Evolutionary conservation across 1,139 yeast species (phyloP), one percentile per base, ranked within the genome.

Genomic region (Kodamaea arcana): DNA sequence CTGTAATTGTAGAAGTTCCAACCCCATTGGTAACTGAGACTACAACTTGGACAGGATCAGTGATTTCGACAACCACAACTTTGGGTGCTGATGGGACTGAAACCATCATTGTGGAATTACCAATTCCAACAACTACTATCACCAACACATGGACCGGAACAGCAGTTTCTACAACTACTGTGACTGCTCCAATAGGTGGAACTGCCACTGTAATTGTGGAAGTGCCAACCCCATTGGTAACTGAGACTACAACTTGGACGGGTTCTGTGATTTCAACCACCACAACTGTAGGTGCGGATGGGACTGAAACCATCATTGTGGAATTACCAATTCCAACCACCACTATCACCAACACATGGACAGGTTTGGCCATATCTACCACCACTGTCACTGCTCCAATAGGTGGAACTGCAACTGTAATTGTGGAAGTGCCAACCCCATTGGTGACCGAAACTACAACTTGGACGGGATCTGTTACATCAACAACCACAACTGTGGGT

Each of bases 131-230:
- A 3, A 28, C 41, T 21, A 35, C 41, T n/a, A 43, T 42, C 10
- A 34, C 45, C 4, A 15, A 29, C 3, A 39, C 44, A 4, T 41
- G 41, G 39, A 37, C 39, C 15, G 31, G 24, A 5, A n/a, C 31
- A 10, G n/a, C 5, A 10, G 27, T 30, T 6, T 10, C 16, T 2
- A 34, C 35, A 17, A 14, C 32, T 14, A 32, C 36, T 11, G 18
- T 24, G 8, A 30, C 36, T 3, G 41, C 38, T 15, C 27, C 31
- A 21, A 29, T 30, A 2, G 47, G 43, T 13, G 48, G 41, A 7
- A 52, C 53, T 4, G 42, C 38, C 12, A 51, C 54, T 1, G 40
- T 48, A 4, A 30, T 43, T n/a, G n/a, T n/a, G n/a, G n/a, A n/a
- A n/a, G n/a, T n/a, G n/a, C n/a, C n/a, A n/a, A n/a, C n/a, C n/a